Percentiles rank a stretch among this genome's conserved stretches.
Conservation (phyloP, 257 asterid species). For the Solanum sitiens region DNA sequence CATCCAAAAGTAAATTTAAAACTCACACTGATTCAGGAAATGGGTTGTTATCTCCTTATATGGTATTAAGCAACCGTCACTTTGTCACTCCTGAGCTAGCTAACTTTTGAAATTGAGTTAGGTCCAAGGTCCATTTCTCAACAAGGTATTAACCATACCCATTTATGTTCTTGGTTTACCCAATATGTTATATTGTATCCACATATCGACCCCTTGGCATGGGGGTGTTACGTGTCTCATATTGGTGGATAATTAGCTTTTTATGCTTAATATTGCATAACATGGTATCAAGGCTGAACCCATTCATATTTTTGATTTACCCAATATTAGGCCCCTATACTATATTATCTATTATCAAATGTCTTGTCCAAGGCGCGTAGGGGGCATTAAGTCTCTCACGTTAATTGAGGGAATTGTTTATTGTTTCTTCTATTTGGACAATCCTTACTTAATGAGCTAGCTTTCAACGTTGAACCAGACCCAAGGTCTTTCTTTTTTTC, state of each 20-base stretch:
- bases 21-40: not conserved
- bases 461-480: not conserved
- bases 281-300: not conserved
- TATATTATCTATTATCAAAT: not conserved
- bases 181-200: not conserved
- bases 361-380: not conserved
- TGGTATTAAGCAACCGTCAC: not conserved
- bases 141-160: not conserved
- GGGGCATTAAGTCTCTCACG: not conserved
- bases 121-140: not conserved
- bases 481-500: not conserved
- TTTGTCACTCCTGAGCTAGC: not conserved
- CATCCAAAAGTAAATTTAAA: not conserved
- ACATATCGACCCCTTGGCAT: not conserved
- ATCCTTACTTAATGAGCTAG: not conserved
- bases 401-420: not conserved
- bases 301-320: not conserved
- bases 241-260: not conserved
- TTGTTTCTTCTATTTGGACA: not conserved
- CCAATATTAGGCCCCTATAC: not conserved
- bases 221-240: not conserved
- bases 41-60: not conserved
- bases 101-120: not conserved
- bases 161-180: not conserved
- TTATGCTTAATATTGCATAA: not conserved